Base-by-base conservation (phyloP, 768 basidiomycete species). In the Pilatotrama ljubarskyi region DNA sequence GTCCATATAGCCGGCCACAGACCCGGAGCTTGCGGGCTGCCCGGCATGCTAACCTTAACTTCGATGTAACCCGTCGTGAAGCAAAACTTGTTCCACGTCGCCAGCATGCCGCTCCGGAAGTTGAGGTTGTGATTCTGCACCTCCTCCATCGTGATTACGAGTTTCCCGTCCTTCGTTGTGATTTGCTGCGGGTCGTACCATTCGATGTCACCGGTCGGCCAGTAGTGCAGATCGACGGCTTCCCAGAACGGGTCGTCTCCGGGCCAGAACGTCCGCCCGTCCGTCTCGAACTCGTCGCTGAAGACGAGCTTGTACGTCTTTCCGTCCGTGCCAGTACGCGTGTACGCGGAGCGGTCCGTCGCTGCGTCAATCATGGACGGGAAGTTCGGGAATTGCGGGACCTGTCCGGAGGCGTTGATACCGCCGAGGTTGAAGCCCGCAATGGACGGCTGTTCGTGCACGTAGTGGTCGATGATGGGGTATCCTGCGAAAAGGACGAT, bases 41-140 rank as follows among this genome's bases (percentile, higher is more conserved):
- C 92, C 17, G 92, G 91, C 65, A 93, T 70, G 69, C 88, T 91
- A 18, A 93, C 66, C n/a, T 80, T 82, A 2, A 88, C 84, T 74
- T 97, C 97, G 57, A 98, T 77, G 69, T 95, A 94, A 2, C 93
- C 94, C 0, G 93, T 93, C 15, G 87, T 95, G 75, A 95, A 97
- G 75, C 95, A 98, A 55, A 97, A 74, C 74, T 97, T 93, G 75
- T 97, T 96, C 95, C 95, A 97, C 13, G 86, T 82, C 65, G 89
- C 86, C 10, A 95, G 53, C 87, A 88, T 88, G 37, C 89, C 93
- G 56, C 88, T 90, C 73, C 85, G 75, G 71, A 91, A 98, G 72
- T 95, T 91, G 59, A 98, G 79, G 66, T 91, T 82, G 69, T 97
- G 88, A 58, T 78, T 88, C 20, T 73, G 77, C 62, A 80, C 75